phyloP scores from a whole-genome alignment of 192 early-diverging fungal species.

The Coemansia sp. region DNA sequence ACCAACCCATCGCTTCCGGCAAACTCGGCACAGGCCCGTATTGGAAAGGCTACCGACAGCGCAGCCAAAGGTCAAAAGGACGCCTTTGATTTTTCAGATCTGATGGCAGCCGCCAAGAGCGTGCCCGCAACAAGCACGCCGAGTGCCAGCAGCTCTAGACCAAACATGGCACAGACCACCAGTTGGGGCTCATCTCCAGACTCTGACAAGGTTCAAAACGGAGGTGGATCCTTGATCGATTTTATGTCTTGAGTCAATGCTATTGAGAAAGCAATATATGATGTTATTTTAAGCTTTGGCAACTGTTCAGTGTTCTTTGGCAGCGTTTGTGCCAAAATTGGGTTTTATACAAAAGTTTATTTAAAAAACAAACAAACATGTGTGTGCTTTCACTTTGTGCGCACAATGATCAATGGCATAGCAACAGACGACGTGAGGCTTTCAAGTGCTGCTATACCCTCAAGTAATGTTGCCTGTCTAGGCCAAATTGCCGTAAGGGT shows the following conservation, averaged over 20 bases:
- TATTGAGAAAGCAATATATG: no score
- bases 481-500: background rate
- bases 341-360: background rate
- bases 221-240: slow-evolving; percentile 26
- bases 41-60: slow-evolving; percentile 4
- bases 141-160: background rate
- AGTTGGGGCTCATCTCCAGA: slow-evolving; percentile 45
- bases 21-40: slow-evolving; percentile 37
- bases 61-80: slow-evolving; percentile 16
- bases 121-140: slow-evolving; percentile 1
- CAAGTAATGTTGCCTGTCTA: background rate
- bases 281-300: no score
- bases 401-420: background rate
- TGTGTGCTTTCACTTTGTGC: background rate
- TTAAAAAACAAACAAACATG: background rate
- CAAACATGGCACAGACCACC: slow-evolving; percentile 28
- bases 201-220: slow-evolving; percentile 8
- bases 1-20: slow-evolving; percentile 44
- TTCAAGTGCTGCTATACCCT: background rate
- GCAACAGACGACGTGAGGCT: background rate
- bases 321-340: no score
- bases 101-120: slow-evolving; percentile 41
- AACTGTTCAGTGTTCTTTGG: no score
- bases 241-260: slow-evolving; percentile 18
- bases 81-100: slow-evolving; percentile 50